Percentiles rank a stretch among this genome's conserved stretches.
Evolutionary conservation across 2,329 filamentous ascomycete species (phyloP).

Genomic region (Fusarium agapanthi): DNA sequence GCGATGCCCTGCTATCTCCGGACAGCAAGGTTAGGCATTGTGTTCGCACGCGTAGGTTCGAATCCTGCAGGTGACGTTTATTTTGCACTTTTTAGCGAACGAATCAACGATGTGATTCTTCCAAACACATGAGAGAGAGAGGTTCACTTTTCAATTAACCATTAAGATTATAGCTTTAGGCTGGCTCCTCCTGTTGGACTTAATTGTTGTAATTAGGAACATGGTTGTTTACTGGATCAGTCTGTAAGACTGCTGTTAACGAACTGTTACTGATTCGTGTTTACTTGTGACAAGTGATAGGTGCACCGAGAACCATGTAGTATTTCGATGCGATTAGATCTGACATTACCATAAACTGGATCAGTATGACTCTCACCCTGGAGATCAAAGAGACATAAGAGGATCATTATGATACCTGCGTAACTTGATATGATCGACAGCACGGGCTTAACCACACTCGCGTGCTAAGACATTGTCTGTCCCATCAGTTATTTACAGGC

Average conservation of each 20-base stretch:
- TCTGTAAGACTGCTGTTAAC: too few species aligned
- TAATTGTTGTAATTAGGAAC: background rate
- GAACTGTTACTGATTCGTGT: background rate
- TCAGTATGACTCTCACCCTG: background rate
- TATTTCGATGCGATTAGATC: background rate
- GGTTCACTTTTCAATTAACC: background rate
- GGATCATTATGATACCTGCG: background rate
- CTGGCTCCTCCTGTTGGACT: background rate
- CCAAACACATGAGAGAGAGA: too few species aligned
- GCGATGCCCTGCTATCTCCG: slow-evolving; percentile 30
- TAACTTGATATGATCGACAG: background rate
- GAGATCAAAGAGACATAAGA: background rate
- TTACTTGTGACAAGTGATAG: too few species aligned
- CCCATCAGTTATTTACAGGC: background rate
- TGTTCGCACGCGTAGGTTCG: slow-evolving; percentile 31
- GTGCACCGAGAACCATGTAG: background rate
- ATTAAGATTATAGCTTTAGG: background rate
- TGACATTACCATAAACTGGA: background rate
- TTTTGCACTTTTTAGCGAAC: background rate
- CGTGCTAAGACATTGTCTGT: background rate
- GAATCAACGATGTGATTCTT: rapidly evolving
- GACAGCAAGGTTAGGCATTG: slow-evolving; percentile 25
- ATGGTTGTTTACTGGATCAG: background rate
- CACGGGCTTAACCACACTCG: background rate
- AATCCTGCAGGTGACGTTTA: slow-evolving; percentile 24